phyloP scores from a whole-genome alignment of 108 stramenopile species.

The Cyclostephanos invisitatus region DNA sequence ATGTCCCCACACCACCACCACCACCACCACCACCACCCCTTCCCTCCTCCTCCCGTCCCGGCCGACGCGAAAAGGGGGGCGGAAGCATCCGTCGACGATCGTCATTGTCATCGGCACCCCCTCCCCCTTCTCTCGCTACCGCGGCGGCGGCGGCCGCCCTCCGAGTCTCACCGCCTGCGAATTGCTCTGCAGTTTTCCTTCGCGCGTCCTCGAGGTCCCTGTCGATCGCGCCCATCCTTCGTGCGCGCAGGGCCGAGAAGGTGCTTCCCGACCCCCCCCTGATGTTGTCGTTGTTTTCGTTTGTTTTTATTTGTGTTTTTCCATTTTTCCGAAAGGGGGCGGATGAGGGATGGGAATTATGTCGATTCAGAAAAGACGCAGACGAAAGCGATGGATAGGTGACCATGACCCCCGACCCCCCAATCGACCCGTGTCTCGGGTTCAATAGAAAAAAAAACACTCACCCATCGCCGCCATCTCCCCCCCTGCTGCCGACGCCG shows the following conservation, averaged over 20 bases:
- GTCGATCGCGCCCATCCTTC: conserved; percentile 30
- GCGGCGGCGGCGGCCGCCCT: neutral
- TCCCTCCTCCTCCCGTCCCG: neutral
- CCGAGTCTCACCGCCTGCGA: neutral
- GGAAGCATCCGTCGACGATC: neutral
- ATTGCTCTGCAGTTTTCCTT: conserved; percentile 17
- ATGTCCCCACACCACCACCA: no score
- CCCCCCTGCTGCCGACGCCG: no score
- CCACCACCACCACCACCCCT: no score
- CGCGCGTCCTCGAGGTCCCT: conserved; percentile 37
- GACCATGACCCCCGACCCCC: neutral
- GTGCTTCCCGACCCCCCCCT: conserved; percentile 16
- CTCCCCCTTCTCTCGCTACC: neutral
- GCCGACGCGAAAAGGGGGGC: neutral
- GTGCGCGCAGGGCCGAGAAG: conserved; percentile 41
- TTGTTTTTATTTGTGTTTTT: neutral
- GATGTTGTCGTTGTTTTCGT: neutral
- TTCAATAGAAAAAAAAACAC: neutral
- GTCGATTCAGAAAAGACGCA: neutral
- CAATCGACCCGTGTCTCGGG: no score
- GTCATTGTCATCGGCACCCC: neutral
- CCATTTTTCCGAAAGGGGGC: neutral
- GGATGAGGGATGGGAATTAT: neutral
- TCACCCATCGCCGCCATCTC: conserved; percentile 1
- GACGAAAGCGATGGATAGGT: neutral